Base-by-base conservation (phyloP, 2,329 filamentous ascomycete species). In the Pleurostoma richardsiae region DNA sequence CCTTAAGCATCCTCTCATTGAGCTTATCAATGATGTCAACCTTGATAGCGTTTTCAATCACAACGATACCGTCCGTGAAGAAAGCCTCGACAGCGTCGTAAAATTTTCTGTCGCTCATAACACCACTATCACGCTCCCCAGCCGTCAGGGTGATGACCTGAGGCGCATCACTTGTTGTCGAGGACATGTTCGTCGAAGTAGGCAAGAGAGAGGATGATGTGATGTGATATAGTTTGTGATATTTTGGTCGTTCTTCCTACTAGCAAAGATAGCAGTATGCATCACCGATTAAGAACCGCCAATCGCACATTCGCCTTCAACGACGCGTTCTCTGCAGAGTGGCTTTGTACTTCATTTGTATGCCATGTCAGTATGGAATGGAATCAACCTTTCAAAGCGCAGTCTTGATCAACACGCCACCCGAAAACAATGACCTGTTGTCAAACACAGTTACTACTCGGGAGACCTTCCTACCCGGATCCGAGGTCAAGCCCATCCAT, bases 11-110 rank as follows among this genome's bases (percentile, higher is more conserved):
- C 38, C 51, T 54, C 40, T 50, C 51, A 51, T 54, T 61, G 45
- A 56, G 53, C 50, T 45, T 58, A 52, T 60, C 58, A 41, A 62
- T 57, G 43, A 60, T 58, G 42, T 50, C 54, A 7, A 43, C 46
- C 28, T 56, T 49, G 33, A 58, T 54, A 11, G 56, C 55, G 42
- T 58, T 58, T 33, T 57, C 56, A 36, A 58, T 48, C 4, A 58
- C 55, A 10, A 58, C 56, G 10, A 58, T 43, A 10, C 56, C 56
- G 39, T 58, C 55, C 2, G 46, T 53, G 43, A 58, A 58, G 45
- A 58, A 57, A 27, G 55, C 56, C 30, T 58, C 55, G n/a, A 58
- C 51, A 26, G 52, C 50, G 29, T 58, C 55, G 40, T 57, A 58
- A 30, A 58, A 52, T 31, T 58, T 53, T 44, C 55, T 51, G 44